Base-by-base conservation (phyloP, 2,329 filamentous ascomycete species). In the Monosporascus sp. region DNA sequence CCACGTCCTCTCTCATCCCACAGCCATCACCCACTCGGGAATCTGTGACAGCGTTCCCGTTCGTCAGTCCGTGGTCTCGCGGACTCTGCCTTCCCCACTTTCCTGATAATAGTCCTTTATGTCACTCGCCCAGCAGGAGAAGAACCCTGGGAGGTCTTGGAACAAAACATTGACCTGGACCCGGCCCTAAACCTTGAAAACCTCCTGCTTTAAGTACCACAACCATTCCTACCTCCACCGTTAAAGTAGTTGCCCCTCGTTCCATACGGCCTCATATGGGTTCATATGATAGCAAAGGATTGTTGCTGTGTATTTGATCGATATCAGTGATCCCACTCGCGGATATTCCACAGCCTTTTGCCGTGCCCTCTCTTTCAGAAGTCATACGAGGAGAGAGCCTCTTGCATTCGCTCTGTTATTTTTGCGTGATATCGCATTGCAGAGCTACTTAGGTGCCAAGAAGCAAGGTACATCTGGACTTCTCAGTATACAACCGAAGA, bases 31-130 rank as follows among this genome's bases (percentile, higher is more conserved):
- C 56, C 51, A 52, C 52, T 51, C 55, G 58, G 54, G 51, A 59
- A 56, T 54, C 54, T 52, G 57, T 55, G 47, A 55, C 41, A 51
- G 52, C 53, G 52, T 49, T 62, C 52, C 57, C 57, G 61, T 63
- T 63, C 62, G 61, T 63, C 62, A 62, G 59, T 58, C 48, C 48
- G 57, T 50, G 57, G 60, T 61, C 61, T 59, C 59, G 62, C 63
- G 61, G 60, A 54, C 56, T 56, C 58, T 41, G 17, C 51, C 27
- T 58, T 57, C 63, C 58, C 63, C 63, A 65, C 63, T 61, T 50
- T 46, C 44, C 51, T 57, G 58, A 57, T 58, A 56, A 52, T 55
- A 57, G 17, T 41, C 14, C 31, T 53, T 54, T 49, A 57, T 52
- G 55, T 56, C 54, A 53, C 52, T 55, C 59, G 56, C 59, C 56